phyloP scores from a whole-genome alignment of 2,329 filamentous ascomycete species.

The Apiospora phragmitis region DNA sequence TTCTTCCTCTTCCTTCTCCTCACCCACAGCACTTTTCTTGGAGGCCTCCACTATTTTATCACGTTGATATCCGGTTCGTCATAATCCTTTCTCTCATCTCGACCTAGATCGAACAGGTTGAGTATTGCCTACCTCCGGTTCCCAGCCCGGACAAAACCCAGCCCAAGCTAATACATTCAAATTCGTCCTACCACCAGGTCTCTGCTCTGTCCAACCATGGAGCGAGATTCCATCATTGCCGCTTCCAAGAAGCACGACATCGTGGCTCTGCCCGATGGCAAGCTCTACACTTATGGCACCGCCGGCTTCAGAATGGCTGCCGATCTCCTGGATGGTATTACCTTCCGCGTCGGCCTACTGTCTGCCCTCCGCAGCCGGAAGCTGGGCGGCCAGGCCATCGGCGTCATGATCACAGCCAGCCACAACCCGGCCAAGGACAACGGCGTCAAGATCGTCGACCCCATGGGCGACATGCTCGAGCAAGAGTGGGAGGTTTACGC shows the following conservation, averaged over 20 bases:
- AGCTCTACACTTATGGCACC: constrained; percentile 64
- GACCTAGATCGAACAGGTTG: background rate
- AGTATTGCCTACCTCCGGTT: background rate
- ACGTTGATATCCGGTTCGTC: background rate
- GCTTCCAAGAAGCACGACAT: constrained; percentile 65
- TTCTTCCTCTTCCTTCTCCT: background rate
- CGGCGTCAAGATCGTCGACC: constrained; percentile 94
- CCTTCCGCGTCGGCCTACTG: constrained; percentile 89
- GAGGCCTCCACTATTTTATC: background rate
- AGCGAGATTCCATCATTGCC: constrained; percentile 53
- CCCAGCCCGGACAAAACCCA: background rate
- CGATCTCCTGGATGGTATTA: constrained; percentile 84
- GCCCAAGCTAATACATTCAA: background rate
- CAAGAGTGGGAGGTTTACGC: constrained; percentile 91
- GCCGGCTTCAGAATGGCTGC: constrained; percentile 70
- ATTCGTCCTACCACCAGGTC: background rate
- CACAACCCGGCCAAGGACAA: constrained; percentile 91
- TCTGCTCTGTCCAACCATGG: constrained; percentile 40
- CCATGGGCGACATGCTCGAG: constrained; percentile 97
- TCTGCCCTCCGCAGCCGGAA: constrained; percentile 88
- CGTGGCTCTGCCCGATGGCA: constrained; percentile 46
- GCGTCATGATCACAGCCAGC: constrained; percentile 94
- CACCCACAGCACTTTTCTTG: background rate
- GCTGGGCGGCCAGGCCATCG: constrained; percentile 86
- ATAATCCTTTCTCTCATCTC: background rate